phyloP scores from a whole-genome alignment of 768 basidiomycete genomes.

The Mycena olivaceomarginata region DNA sequence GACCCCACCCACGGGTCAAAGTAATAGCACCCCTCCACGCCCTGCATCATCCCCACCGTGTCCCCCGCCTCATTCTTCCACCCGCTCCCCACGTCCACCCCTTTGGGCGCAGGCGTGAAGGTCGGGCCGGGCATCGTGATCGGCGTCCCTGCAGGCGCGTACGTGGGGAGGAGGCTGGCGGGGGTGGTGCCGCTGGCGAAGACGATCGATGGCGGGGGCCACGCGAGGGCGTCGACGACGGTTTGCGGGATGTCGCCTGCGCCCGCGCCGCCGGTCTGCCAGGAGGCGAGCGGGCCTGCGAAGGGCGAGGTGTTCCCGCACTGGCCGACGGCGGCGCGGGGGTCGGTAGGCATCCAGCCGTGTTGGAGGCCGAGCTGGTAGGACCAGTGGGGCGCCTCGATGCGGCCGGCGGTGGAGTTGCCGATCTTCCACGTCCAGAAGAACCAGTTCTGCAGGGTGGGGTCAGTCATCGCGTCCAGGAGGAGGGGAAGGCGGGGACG shows the following conservation, averaged over 20 bases:
- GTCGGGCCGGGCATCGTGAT: slow-evolving; percentile 82
- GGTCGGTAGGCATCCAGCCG: slow-evolving; percentile 96
- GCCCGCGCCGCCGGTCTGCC: slow-evolving; percentile 87
- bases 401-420: slow-evolving; percentile 82
- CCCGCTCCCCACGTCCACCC: slow-evolving; percentile 78
- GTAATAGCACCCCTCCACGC: slow-evolving; percentile 86
- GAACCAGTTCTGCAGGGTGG: slow-evolving; percentile 85
- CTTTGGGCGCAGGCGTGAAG: slow-evolving; percentile 68
- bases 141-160: slow-evolving; percentile 81
- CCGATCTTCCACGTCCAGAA: slow-evolving; percentile 99
- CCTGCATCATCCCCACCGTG: slow-evolving; percentile 74
- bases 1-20: slow-evolving; percentile 89
- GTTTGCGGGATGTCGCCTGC: slow-evolving; percentile 80
- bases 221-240: slow-evolving; percentile 68
- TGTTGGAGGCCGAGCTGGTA: slow-evolving; percentile 93
- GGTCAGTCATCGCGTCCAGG: not conserved
- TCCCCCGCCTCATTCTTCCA: slow-evolving; percentile 87
- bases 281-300: slow-evolving; percentile 75
- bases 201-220: slow-evolving; percentile 83
- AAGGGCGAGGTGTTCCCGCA: slow-evolving; percentile 80
- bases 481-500: slow-evolving; percentile 24
- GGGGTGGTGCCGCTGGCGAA: slow-evolving; percentile 59
- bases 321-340: slow-evolving; percentile 81
- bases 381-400: slow-evolving; percentile 93
- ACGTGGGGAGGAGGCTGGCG: slow-evolving; percentile 77